Evolutionary conservation across 768 basidiomycete species (phyloP).

Genomic region (Kwoniella dendrophila): DNA sequence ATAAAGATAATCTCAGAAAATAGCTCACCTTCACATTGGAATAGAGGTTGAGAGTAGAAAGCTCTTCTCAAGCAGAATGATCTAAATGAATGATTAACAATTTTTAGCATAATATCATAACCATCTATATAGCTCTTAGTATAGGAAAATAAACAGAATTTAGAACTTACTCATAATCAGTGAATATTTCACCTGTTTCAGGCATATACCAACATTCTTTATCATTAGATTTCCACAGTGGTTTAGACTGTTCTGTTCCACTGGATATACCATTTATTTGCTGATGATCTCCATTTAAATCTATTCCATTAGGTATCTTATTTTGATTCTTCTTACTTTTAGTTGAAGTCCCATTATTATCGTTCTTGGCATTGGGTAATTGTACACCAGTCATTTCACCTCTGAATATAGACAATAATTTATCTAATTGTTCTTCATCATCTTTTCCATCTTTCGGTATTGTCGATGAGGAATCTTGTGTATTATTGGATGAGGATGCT

Average conservation of each 20-base stretch:
- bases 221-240: conserved; percentile 36
- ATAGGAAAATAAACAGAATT: too few species aligned
- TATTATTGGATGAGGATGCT: conserved; percentile 10
- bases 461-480: neutral
- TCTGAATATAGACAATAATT: conserved; percentile 44
- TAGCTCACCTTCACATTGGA: conserved; percentile 75
- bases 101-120: neutral
- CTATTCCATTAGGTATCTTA: conserved; percentile 10
- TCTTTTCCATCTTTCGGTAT: conserved; percentile 50
- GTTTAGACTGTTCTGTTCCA: neutral
- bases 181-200: conserved; percentile 96
- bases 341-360: neutral
- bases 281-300: conserved; percentile 5
- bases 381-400: conserved; percentile 33
- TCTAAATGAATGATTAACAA: conserved; percentile 49
- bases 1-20: neutral
- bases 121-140: too few species aligned
- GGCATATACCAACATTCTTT: conserved; percentile 79
- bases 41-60: conserved; percentile 90
- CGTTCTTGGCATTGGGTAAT: neutral
- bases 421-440: conserved; percentile 52
- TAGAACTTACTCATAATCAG: conserved; percentile 84
- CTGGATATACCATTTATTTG: too few species aligned
- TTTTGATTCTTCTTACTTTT: conserved; percentile 19
- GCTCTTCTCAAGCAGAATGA: conserved; percentile 89